A percentile compares a stretch with the other conserved stretches of the same genome.
Conservation (phyloP, 257 asterid genomes). For the Petunia secreta region DNA sequence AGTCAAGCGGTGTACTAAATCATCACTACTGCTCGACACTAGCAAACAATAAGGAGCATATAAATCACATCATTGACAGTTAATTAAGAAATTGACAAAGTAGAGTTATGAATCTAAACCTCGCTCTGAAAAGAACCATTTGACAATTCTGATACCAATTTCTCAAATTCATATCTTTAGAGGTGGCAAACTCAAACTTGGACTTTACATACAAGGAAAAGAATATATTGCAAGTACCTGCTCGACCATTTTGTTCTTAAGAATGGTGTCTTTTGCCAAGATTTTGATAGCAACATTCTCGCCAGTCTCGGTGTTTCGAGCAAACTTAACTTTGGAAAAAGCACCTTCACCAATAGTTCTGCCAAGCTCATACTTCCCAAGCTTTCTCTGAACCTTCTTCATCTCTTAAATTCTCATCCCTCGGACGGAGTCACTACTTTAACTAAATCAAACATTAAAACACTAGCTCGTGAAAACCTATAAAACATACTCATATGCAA, state of each 20-base stretch:
- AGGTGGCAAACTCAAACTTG: not conserved
- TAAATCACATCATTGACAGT: not conserved
- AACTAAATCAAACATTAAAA: not conserved
- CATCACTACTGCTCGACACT: not conserved
- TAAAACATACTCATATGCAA: not conserved
- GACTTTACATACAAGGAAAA: not conserved
- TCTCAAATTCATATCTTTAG: not conserved
- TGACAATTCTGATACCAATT: not conserved
- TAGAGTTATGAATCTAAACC: not conserved
- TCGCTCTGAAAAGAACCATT: not conserved
- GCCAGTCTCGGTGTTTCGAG: conserved; percentile 67
- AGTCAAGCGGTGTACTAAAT: not conserved
- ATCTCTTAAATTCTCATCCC: conserved; percentile 47
- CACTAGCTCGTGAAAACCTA: conserved; percentile 11
- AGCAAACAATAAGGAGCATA: not conserved
- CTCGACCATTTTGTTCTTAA: conserved; percentile 84
- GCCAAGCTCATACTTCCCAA: conserved; percentile 88
- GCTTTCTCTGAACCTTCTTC: conserved; percentile 59
- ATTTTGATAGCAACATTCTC: conserved; percentile 80
- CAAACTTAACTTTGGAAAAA: conserved; percentile 91
- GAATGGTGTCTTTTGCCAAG: conserved; percentile 80
- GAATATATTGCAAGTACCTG: conserved; percentile 48
- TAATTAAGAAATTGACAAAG: not conserved
- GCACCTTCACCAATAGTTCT: conserved; percentile 89
- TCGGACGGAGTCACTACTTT: not conserved